Evolutionary conservation across 202 grass and related monocot genomes (phyloP).

Genomic region (Musa balbisiana): DNA sequence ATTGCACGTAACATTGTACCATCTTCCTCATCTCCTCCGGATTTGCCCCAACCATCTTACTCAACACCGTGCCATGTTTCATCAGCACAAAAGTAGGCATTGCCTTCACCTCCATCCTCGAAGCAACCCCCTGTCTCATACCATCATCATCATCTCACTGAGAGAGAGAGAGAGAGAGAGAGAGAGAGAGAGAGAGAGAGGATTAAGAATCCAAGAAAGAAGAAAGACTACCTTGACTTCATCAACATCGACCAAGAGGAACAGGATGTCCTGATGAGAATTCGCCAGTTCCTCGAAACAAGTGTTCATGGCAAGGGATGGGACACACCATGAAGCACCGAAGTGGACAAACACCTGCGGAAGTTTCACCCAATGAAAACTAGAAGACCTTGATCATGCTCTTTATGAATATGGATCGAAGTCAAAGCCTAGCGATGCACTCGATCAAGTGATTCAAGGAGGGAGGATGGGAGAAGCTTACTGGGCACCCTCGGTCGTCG

Average conservation of each 20-base stretch:
- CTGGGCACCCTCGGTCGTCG: slow-evolving; percentile 50
- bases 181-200: no score
- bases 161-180: no score
- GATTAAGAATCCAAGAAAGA: no score
- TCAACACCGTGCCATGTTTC: slow-evolving; percentile 41
- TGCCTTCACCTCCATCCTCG: slow-evolving; percentile 76
- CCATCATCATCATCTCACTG: no score
- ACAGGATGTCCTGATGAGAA: slow-evolving; percentile 48
- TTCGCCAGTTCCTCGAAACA: slow-evolving; percentile 81
- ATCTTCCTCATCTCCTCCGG: slow-evolving; percentile 29
- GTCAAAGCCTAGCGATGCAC: no score
- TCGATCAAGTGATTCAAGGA: no score
- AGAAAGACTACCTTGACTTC: slow-evolving; percentile 47
- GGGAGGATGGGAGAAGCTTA: slow-evolving; percentile 20
- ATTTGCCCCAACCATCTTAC: slow-evolving; percentile 44
- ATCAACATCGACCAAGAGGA: slow-evolving; percentile 88
- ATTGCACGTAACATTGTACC: slow-evolving; percentile 40
- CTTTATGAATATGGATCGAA: no score
- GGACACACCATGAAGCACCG: slow-evolving; percentile 90
- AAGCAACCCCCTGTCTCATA: slow-evolving; percentile 51
- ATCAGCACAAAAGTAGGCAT: slow-evolving; percentile 94
- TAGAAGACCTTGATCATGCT: background rate
- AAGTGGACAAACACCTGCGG: slow-evolving; percentile 77
- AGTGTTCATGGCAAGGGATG: slow-evolving; percentile 92
- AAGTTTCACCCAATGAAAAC: background rate